phyloP scores from a whole-genome alignment of 2,329 filamentous ascomycete species.

The Nothomitra cinnamomea region DNA sequence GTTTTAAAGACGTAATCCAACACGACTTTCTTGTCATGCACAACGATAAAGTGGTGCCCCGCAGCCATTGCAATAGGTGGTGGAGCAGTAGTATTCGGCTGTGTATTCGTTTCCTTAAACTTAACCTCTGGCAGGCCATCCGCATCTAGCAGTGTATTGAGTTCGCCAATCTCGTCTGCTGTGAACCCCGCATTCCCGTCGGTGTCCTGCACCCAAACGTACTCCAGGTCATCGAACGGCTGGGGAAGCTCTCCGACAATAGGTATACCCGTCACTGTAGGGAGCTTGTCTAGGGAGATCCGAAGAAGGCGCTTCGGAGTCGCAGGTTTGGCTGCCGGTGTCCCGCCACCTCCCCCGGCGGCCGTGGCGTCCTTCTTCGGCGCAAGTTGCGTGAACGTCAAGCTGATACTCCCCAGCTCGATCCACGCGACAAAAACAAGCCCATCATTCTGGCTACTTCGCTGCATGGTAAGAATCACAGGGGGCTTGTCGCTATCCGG shows the following conservation, averaged over 20 bases:
- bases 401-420: not conserved
- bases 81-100: not conserved
- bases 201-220: slow-evolving; percentile 7
- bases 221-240: slow-evolving; percentile 10
- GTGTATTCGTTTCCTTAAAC: too few species aligned
- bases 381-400: not conserved
- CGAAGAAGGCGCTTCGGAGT: not conserved
- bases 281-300: not conserved
- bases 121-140: too few species aligned
- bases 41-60: not conserved
- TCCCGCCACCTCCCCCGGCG: too few species aligned
- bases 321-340: too few species aligned
- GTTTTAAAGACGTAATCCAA: slow-evolving; percentile 3
- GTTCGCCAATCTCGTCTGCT: too few species aligned
- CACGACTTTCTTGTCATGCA: not conserved
- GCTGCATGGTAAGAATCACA: not conserved
- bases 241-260: slow-evolving; percentile 10
- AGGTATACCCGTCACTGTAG: not conserved
- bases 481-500: not conserved
- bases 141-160: too few species aligned
- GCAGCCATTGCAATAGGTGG: not conserved
- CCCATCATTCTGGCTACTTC: not conserved
- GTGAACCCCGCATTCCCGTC: slow-evolving; percentile 1
- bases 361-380: not conserved
- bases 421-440: not conserved